Conservation (phyloP, 345 rosid species). For the Citrus cavaleriei region DNA sequence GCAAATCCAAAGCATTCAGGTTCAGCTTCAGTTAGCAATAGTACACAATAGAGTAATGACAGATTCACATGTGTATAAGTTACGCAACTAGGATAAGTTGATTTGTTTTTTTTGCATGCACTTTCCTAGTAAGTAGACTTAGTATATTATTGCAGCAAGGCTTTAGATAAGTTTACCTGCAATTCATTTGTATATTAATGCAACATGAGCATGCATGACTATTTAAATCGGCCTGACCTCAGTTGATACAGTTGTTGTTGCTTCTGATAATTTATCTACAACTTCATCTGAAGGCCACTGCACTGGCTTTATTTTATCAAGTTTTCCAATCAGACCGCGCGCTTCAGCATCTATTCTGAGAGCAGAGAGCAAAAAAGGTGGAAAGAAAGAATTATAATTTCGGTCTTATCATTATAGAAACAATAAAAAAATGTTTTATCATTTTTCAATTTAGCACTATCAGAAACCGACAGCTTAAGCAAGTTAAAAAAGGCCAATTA, state of each 20-base stretch:
- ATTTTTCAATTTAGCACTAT: not conserved
- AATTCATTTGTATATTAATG: not conserved
- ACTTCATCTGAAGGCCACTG: conserved; percentile 30
- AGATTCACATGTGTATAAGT: not conserved
- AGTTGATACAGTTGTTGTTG: conserved; percentile 29
- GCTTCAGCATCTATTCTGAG: conserved; percentile 95
- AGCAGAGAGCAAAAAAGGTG: conserved; percentile 32
- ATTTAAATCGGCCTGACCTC: conserved; percentile 45
- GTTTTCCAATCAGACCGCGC: conserved; percentile 53
- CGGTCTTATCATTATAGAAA: not conserved
- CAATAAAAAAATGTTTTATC: not conserved
- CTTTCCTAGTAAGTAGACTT: not conserved
- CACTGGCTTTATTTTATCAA: conserved; percentile 42
- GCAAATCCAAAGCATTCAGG: conserved; percentile 5
- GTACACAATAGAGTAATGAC: not conserved
- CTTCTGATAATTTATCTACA: conserved; percentile 35
- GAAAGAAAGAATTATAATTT: conserved; percentile 15
- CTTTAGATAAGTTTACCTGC: not conserved
- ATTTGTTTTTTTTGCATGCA: not conserved
- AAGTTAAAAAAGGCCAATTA: not conserved
- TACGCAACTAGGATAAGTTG: not conserved
- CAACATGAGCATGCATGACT: not conserved
- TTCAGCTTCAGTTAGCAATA: not conserved
- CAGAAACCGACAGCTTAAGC: conserved; percentile 1
- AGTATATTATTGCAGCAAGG: not conserved